Base-by-base conservation (phyloP, 352 stramenopile species). In the Phytophthora agathidicida region DNA sequence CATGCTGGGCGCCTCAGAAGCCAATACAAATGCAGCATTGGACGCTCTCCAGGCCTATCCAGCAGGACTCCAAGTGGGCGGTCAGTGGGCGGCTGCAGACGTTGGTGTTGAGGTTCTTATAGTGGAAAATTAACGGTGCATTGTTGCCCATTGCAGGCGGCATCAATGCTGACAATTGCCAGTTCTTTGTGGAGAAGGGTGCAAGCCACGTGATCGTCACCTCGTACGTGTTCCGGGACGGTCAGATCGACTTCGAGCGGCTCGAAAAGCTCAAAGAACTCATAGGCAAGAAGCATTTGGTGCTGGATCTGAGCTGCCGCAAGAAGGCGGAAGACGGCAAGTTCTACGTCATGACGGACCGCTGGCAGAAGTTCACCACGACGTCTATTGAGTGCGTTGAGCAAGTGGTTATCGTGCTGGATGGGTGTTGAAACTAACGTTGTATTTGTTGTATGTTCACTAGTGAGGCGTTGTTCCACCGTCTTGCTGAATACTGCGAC, bases 121-220 rank as follows among this genome's bases (percentile, higher is more conserved):
- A 37, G 23, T 24, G 6, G 13, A 45, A 3, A 13, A 20, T 22
- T 45, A 22, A 45, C 11, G 26, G 11, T 31, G 28, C 16, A 10
- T 30, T 46, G 23, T 13, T 60, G 27, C 11, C 5, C 61, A 11
- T 10, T 55, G 30, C 16, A 91, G 86, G 84, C 10, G 84, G 84
- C 2, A 96, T 99, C 43, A 98, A 89, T 24, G 71, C 89, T n/a
- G 77, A 94, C 7, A 99, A 98, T 62, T 97, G 94, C 28, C 53
- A 75, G 22, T 86, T 96, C 64, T 99, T 97, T 75, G 74, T 99
- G 27, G 88, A 98, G 28, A 83, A 89, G 20, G 96, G 96, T 13
- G 97, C 97, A n/a, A 98, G 89, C 32, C 96, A 99, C 69, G 93
- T 99, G 17, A 99, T 99, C 67, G 94, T 99, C 42, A 99, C 97